These are phyloP conservation scores for Acmispon strigosus DNA, from an alignment of 306 rosid species.

Conservation along the genomic window DNA sequence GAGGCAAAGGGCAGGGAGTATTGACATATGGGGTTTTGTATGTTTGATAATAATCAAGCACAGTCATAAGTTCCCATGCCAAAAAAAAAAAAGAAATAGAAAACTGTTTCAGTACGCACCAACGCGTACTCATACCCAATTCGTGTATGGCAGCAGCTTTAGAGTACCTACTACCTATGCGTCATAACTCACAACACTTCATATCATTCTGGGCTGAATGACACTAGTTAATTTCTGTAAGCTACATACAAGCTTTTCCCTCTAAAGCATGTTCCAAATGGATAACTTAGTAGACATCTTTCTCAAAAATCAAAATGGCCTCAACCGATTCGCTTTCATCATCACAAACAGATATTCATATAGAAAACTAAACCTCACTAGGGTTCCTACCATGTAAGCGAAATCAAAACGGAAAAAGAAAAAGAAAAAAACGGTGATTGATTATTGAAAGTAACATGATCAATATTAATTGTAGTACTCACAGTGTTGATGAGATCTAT, in stretches of 20 bases:
- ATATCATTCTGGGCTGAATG: not conserved
- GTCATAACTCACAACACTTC: not conserved
- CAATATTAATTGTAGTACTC: constrained; percentile 26
- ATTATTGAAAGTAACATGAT: not conserved
- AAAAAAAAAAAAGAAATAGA: too few relatives aligned
- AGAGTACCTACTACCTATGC: too few relatives aligned
- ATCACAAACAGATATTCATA: not conserved
- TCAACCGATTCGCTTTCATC: not conserved
- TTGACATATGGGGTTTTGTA: too few relatives aligned
- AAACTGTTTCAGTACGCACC: too few relatives aligned
- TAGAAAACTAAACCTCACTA: not conserved
- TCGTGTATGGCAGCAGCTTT: not conserved
- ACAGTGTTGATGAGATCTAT: constrained; percentile 89
- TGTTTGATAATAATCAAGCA: too few relatives aligned
- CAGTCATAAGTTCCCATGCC: too few relatives aligned
- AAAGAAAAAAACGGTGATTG: not conserved
- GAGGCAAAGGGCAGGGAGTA: too few relatives aligned
- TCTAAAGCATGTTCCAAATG: not conserved
- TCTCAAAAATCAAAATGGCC: constrained; percentile 2
- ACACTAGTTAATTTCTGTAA: not conserved
- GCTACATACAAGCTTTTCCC: not conserved
- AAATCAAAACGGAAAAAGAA: not conserved
- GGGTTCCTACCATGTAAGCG: not conserved
- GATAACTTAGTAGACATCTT: not conserved
- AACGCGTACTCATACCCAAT: not conserved